These are phyloP conservation scores for Coemansia sp. DNA, from an alignment of 192 early-diverging fungal genomes.

Conservation along the genomic window DNA sequence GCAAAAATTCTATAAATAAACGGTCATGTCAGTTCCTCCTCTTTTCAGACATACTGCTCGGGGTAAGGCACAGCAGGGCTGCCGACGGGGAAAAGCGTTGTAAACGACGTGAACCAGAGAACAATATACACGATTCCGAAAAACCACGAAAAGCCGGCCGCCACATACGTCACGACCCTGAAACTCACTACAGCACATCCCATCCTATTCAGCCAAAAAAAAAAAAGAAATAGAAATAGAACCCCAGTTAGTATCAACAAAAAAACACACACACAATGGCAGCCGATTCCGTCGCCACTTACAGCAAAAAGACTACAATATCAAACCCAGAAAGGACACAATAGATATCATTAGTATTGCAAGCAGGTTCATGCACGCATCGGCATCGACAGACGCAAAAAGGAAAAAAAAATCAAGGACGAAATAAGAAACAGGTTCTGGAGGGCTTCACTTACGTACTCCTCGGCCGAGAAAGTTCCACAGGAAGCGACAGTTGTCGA, in stretches of 20 bases:
- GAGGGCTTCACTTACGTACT: conserved; percentile 29
- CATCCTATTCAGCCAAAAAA: conserved; percentile 30
- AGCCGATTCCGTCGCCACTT: conserved; percentile 8
- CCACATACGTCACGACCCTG: conserved; percentile 45
- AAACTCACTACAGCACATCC: conserved; percentile 39
- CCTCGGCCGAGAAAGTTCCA: conserved; percentile 60
- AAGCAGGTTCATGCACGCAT: conserved; percentile 1
- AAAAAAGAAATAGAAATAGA: neutral
- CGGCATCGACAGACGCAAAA: neutral
- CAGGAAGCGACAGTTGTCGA: conserved; percentile 53
- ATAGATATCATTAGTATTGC: conserved; percentile 1
- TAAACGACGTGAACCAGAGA: conserved; percentile 52
- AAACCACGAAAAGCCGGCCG: conserved; percentile 43
- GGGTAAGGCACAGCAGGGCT: conserved; percentile 6
- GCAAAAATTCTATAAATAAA: neutral
- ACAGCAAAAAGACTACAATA: conserved; percentile 45
- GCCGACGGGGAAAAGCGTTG: conserved; percentile 42
- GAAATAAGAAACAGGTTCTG: neutral
- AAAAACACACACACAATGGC: neutral
- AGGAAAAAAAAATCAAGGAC: neutral
- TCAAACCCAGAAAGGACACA: neutral
- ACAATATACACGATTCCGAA: conserved; percentile 51
- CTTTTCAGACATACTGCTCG: conserved; percentile 2
- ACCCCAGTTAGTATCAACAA: neutral
- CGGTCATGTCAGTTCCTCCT: neutral